Base-by-base conservation (phyloP, 2,329 filamentous ascomycete species). In the Aotearoamyces nothofagi region DNA sequence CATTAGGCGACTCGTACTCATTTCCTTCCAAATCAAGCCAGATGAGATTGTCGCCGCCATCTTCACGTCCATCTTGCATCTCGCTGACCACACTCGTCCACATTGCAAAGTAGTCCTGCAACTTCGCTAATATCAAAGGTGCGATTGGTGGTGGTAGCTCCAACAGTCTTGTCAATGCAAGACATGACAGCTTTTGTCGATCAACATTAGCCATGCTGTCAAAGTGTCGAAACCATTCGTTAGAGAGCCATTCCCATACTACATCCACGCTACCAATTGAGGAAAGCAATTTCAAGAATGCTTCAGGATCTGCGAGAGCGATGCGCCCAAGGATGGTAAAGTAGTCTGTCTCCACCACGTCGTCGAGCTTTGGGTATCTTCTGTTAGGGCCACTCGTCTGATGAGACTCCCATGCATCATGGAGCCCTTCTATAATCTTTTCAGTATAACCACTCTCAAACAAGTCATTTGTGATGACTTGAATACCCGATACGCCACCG, bases 381-480 rank as follows among this genome's bases (percentile, higher is more conserved):
- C 67, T 66, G 44, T 81, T 79, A 0, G 87, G 86, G 0, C 90
- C 87, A 0, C 79, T 80, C 0, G 79, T 82, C 49, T 92, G 76
- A 42, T 80, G 76, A 3, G 81, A 75, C 44, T 78, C 68, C 64
- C 71, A 75, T 3, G 75, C 67, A 29, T 75, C 66, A 44, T 71
- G 72, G 1, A 87, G 61, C 6, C 67, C 69, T 38, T 69, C 62
- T 10, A 87, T 56, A 5, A 86, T 61, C 29, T 66, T 67, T 20
- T 60, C 56, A 24, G 81, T 56, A 36, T 81, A 68, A 1, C 68
- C 71, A 17, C 60, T 66, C 27, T 69, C 63, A 5, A 78, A 53
- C 43, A 84, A 62, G 40, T 79, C 75, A 33, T 66, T 66, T 2
- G 74, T 61, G 3, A 84, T 58, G n/a, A 74, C 51, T 3, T 61